phyloP scores from a whole-genome alignment of 768 basidiomycete genomes.

The Phylloporus sp. region DNA sequence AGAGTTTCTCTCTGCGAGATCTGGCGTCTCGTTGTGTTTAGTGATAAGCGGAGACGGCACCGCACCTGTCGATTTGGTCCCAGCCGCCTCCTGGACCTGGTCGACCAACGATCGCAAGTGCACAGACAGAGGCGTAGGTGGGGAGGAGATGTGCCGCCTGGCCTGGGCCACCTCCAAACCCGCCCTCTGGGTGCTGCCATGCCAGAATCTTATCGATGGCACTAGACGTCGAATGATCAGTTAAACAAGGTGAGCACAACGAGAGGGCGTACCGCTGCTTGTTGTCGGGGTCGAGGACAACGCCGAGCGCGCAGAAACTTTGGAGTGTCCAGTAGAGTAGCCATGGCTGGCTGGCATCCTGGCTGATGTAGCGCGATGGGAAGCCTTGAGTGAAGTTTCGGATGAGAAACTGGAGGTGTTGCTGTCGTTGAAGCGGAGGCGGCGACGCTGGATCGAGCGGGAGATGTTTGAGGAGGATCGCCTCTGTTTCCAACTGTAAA shows the following conservation, averaged over 20 bases:
- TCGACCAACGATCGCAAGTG: slow-evolving; percentile 77
- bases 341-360: slow-evolving; percentile 97
- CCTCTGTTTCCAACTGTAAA: slow-evolving; percentile 64
- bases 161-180: slow-evolving; percentile 89
- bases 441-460: slow-evolving; percentile 30
- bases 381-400: slow-evolving; percentile 76
- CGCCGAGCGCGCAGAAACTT: slow-evolving; percentile 73
- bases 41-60: background rate
- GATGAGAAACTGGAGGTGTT: slow-evolving; percentile 74
- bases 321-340: slow-evolving; percentile 91
- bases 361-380: slow-evolving; percentile 70
- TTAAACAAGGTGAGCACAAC: background rate
- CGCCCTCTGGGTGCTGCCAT: slow-evolving; percentile 83
- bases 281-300: slow-evolving; percentile 71
- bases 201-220: slow-evolving; percentile 75
- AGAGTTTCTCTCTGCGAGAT: slow-evolving; percentile 58
- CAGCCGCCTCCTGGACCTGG: slow-evolving; percentile 76
- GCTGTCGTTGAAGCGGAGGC: slow-evolving; percentile 51
- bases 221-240: slow-evolving; percentile 38
- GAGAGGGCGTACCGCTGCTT: slow-evolving; percentile 56
- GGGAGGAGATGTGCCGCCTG: slow-evolving; percentile 86
- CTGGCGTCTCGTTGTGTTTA: background rate
- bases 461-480: slow-evolving; percentile 52
- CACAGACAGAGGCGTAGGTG: slow-evolving; percentile 83
- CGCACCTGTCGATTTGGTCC: slow-evolving; percentile 81